Percentiles rank a stretch among this genome's conserved stretches.
phyloP scores from a whole-genome alignment of 2,329 filamentous ascomycete genomes.

The Aureobasidium sp. region DNA sequence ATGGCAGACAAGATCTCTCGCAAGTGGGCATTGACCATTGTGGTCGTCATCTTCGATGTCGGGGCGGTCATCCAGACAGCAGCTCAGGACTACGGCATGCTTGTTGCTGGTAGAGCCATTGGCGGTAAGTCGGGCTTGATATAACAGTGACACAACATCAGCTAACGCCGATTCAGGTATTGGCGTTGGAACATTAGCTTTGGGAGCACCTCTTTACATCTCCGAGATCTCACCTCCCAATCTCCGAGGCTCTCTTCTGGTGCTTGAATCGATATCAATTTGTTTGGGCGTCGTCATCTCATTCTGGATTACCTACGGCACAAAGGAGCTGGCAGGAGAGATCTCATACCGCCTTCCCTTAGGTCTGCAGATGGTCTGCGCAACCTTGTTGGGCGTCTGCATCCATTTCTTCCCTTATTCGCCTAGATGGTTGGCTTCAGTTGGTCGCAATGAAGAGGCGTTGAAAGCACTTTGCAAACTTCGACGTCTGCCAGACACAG shows the following conservation, averaged over 20 bases:
- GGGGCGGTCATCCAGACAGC: constrained; percentile 47
- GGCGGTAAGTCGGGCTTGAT: constrained; percentile 35
- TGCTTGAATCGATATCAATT: constrained; percentile 39
- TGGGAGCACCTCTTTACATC: constrained; percentile 45
- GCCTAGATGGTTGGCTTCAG: constrained; percentile 29
- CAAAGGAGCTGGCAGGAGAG: constrained; percentile 38
- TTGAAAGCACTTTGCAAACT: constrained; percentile 26
- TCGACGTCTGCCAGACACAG: constrained; percentile 21
- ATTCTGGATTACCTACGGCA: constrained; percentile 49
- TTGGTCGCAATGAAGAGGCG: constrained; percentile 28
- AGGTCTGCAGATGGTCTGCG: constrained; percentile 40
- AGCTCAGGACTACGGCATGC: constrained; percentile 45
- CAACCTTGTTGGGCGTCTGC: constrained; percentile 26
- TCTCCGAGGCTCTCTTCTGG: constrained; percentile 38
- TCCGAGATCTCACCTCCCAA: constrained; percentile 32
- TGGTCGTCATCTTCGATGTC: constrained; percentile 45
- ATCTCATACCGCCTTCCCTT: constrained; percentile 45
- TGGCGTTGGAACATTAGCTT: constrained; percentile 20
- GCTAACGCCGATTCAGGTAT: not conserved
- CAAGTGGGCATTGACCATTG: constrained; percentile 47
- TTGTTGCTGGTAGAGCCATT: constrained; percentile 44
- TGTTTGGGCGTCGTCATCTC: constrained; percentile 44
- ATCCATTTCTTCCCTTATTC: constrained; percentile 31
- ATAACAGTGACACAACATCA: not conserved
- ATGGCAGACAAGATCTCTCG: constrained; percentile 48